Base-by-base conservation (phyloP, 2,329 filamentous ascomycete genomes). In the Cladophialophora yegresii region DNA sequence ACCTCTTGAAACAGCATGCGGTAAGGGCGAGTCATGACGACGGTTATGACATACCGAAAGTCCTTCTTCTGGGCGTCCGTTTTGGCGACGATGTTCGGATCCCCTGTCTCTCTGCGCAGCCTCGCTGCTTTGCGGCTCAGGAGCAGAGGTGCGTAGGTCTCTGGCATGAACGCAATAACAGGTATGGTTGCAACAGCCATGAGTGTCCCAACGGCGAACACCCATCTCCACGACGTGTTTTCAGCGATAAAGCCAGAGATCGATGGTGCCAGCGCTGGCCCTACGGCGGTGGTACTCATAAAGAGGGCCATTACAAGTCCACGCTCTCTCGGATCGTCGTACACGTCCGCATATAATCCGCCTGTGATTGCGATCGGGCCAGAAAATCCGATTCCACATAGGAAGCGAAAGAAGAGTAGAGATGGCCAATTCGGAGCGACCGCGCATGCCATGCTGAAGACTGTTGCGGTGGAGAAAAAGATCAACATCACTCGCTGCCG, bases 1-100 rank as follows among this genome's bases (percentile, higher is more conserved):
- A 88, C 87, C 73, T 95, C 91, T 50, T 83, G 87, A 57, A 84
- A 51, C 33, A 89, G 79, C 90, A 93, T 93, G 28, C 87, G 82
- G 5, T 92, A 75, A 0, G 91, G 90, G 0, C 90, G 80, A 1
- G 87, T 88, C 43, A 93, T 78, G 0, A 91, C 87, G n/a, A 89
- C 84, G 1, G 83, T 86, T n/a, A 87, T 13, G 49, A 72, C 66
- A 40, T 71, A 64, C n/a, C 68, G 72, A 16, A 75, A 20, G 57
- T 73, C 70, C 28, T 83, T 81, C 58, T 82, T 78, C 71, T 90
- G 86, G 23, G 90, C 76, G 72, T 91, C 88, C 56, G 85, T 81
- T 0, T 85, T 84, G 1, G 89, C 84, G 58, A 86, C 78, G 58
- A 77, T 82, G 65, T 80, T 76, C 47, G 76, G 73, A 54, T 80